Percentiles rank a stretch among this genome's conserved stretches.
Conservation (phyloP, 2,329 filamentous ascomycete species). For the Aspergillus uvarum region DNA sequence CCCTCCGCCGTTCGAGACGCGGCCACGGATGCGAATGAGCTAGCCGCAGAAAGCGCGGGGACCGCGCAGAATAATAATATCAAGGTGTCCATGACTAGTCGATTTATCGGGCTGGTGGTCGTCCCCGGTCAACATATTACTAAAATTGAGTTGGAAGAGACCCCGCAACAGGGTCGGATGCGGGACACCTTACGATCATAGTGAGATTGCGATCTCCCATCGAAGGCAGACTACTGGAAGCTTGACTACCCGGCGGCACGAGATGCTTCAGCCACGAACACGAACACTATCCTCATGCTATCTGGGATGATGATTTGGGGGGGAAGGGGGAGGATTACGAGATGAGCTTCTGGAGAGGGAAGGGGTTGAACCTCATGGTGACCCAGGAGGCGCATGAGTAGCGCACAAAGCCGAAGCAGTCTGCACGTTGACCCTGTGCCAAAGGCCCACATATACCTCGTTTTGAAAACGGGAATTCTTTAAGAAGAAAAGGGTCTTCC, state of each 20-base stretch:
- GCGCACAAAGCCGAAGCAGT: neutral
- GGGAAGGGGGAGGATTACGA: neutral
- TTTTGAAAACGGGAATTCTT: neutral
- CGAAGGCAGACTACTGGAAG: neutral
- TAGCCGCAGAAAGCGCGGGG: slow-evolving; percentile 18
- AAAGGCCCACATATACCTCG: slow-evolving; percentile 2
- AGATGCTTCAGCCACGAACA: neutral
- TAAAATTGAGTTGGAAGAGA: slow-evolving; percentile 83
- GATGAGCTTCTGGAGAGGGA: neutral
- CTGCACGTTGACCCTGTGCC: slow-evolving; percentile 2
- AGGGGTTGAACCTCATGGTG: neutral
- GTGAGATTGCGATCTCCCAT: slow-evolving; percentile 2
- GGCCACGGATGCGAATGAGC: slow-evolving; percentile 34
- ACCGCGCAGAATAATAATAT: slow-evolving; percentile 39
- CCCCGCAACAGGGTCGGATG: slow-evolving; percentile 24
- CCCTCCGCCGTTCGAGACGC: slow-evolving; percentile 47
- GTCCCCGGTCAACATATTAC: slow-evolving; percentile 82
- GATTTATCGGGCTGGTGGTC: slow-evolving; percentile 86
- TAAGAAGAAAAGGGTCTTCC: neutral
- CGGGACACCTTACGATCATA: slow-evolving; percentile 20
- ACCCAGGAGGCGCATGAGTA: neutral
- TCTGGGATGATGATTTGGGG: neutral
- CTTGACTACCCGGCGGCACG: neutral
- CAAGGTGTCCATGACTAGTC: slow-evolving; percentile 72
- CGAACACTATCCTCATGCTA: neutral